phyloP scores from a whole-genome alignment of 352 stramenopile species.

The Chloridella minuta region DNA sequence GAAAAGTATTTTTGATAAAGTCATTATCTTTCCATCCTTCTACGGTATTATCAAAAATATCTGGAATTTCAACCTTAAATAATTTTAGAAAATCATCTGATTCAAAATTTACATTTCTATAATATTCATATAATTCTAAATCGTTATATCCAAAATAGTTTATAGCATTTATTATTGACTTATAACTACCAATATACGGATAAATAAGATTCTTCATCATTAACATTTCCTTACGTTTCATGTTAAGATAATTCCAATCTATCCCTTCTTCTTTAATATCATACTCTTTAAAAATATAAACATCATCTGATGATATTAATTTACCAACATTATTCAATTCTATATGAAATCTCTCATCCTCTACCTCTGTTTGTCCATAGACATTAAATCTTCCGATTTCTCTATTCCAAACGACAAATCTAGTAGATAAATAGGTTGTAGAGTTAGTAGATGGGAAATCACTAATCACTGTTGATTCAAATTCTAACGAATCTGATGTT shows the following conservation, averaged over 20 bases:
- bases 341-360: background rate
- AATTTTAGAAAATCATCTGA: slow-evolving; percentile 7
- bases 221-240: slow-evolving; percentile 4
- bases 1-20: background rate
- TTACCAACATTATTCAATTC: background rate
- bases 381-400: background rate
- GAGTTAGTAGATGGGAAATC: too few species aligned
- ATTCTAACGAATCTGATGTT: too few species aligned
- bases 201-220: background rate
- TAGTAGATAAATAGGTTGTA: too few species aligned
- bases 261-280: slow-evolving; percentile 10
- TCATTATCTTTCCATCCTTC: background rate
- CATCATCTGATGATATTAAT: background rate
- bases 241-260: background rate
- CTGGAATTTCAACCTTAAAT: background rate
- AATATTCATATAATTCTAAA: slow-evolving; percentile 5
- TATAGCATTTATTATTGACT: background rate
- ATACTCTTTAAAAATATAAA: slow-evolving; percentile 3
- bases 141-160: background rate
- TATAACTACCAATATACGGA: slow-evolving; percentile 11
- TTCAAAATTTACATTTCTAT: background rate
- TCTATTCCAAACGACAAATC: too few species aligned
- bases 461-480: too few species aligned
- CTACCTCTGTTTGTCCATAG: slow-evolving; percentile 1
- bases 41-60: background rate